These are phyloP conservation scores for Tricholoma hemisulphureum DNA, from an alignment of 768 basidiomycete species.

Conservation along the genomic window DNA sequence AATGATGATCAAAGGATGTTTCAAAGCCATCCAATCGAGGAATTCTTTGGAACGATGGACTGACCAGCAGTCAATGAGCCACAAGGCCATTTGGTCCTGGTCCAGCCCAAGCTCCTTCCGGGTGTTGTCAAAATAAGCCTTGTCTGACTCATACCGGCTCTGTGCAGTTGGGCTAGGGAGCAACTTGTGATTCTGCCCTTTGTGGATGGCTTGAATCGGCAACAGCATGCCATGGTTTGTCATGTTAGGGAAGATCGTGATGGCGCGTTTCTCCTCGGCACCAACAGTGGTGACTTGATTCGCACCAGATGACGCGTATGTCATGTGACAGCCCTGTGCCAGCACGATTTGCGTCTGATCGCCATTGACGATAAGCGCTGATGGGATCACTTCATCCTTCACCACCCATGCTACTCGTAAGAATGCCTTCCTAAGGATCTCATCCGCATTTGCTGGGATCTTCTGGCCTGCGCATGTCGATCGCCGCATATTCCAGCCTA, in stretches of 20 bases:
- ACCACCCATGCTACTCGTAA: slow-evolving; percentile 25
- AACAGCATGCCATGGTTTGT: slow-evolving; percentile 30
- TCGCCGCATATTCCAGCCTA: slow-evolving; percentile 25
- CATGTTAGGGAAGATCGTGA: slow-evolving; percentile 35
- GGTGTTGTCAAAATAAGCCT: slow-evolving; percentile 21
- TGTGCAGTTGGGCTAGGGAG: slow-evolving; percentile 16
- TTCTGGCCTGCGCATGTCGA: slow-evolving; percentile 37
- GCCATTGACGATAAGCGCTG: slow-evolving; percentile 28
- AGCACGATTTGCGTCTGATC: slow-evolving; percentile 37
- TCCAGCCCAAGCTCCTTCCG: slow-evolving; percentile 18
- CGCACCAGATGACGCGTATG: slow-evolving; percentile 26
- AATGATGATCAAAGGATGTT: slow-evolving; percentile 30
- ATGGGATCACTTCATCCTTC: slow-evolving; percentile 23
- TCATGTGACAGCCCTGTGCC: slow-evolving; percentile 22
- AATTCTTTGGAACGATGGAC: slow-evolving; percentile 38
- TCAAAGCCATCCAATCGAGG: slow-evolving; percentile 29
- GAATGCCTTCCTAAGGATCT: slow-evolving; percentile 12
- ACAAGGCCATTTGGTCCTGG: slow-evolving; percentile 21
- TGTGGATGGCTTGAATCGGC: slow-evolving; percentile 38
- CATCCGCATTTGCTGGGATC: slow-evolving; percentile 28
- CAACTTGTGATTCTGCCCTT: slow-evolving; percentile 25
- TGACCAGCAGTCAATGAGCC: slow-evolving; percentile 34
- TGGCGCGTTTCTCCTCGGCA: slow-evolving; percentile 41
- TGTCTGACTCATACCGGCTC: slow-evolving; percentile 19
- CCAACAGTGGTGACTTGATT: slow-evolving; percentile 37